Conservation (phyloP, 1,284 basidiomycete genomes). For the Tilletia walkeri region DNA sequence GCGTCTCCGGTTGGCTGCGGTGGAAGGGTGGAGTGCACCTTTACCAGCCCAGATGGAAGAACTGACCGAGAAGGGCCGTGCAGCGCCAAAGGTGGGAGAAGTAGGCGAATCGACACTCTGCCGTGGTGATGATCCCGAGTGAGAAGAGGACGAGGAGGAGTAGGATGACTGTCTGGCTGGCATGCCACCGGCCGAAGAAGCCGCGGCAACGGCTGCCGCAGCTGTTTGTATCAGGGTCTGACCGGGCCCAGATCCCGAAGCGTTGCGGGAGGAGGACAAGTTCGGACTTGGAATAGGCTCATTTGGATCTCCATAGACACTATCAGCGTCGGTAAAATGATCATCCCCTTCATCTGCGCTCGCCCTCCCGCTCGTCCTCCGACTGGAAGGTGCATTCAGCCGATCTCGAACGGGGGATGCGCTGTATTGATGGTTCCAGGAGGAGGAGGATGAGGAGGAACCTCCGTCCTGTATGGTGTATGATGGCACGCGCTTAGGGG, state of each 20-base stretch:
- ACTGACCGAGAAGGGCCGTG: constrained; percentile 8
- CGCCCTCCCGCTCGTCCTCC: not conserved
- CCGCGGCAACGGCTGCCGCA: no score
- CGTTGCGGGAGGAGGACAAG: not conserved
- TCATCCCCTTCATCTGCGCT: constrained; percentile 5
- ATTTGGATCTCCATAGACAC: constrained; percentile 6
- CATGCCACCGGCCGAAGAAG: not conserved
- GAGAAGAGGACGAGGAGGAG: constrained; percentile 6
- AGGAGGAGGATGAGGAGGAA: not conserved
- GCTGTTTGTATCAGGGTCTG: no score
- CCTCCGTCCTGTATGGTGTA: not conserved
- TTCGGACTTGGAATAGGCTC: not conserved
- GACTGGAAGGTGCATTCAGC: constrained; percentile 10
- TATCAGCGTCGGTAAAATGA: constrained; percentile 12
- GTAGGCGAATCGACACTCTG: not conserved
- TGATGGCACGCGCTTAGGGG: not conserved
- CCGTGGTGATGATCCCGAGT: not conserved
- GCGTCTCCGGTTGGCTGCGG: constrained; percentile 3
- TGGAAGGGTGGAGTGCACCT: constrained; percentile 9
- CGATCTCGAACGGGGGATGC: not conserved
- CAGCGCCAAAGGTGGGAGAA: not conserved
- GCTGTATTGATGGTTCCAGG: not conserved
- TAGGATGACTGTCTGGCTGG: constrained; percentile 10
- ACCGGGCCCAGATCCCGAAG: no score
- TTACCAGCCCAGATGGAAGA: constrained; percentile 15